Evolutionary conservation across 1,139 yeast genomes (phyloP), one percentile per base, ranked within the genome.

Genomic region (Trichomonascaceae sp.): DNA sequence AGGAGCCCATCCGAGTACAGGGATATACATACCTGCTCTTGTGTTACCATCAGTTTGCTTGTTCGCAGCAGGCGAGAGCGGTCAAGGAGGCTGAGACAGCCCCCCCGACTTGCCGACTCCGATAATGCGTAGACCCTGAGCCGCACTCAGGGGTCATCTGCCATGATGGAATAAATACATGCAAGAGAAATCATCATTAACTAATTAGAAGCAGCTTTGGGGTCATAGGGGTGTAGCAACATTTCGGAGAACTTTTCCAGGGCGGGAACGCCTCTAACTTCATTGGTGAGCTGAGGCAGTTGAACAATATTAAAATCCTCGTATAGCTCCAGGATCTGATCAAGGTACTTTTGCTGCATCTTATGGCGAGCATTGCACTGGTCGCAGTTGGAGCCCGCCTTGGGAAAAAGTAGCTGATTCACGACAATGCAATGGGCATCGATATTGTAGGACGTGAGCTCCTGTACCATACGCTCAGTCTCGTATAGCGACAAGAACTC

Each of bases 381-480:
- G 53, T 75, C 79, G 62, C 98, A 89, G 44, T 71, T 68, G 42
- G 74, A 76, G 43, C 71, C 76, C 37, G 50, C 44, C 34, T 48
- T 47, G 13, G 95, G 93, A 60, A 80, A 82, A 42, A 89, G 63
- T 46, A 89, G 69, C 61, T 89, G 98, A 62, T 89, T 89, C 35
- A 89, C 94, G 42, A 89, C 87, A 50, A 89, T 89, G 29, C 95
- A 79, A 58, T 85, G 89, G 41, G 92, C 94, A 56, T 89, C 98
- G 77, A 89, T 89, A 45, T 85, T 81, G 60, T 82, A 89, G 35
- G 92, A 76, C 63, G 85, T 79, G 55, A 89, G 71, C 56, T 89
- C 98, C 62, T 89, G 98, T 46, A 87, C 81, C 77, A 89, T 74
- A 62, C 98, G 76, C 63, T 89, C 98, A 16, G 97, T 87, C 60